A percentile compares a stretch with the other conserved stretches of the same genome.
Conservation (phyloP, 352 stramenopile genomes). For the Pythium coloratum region DNA sequence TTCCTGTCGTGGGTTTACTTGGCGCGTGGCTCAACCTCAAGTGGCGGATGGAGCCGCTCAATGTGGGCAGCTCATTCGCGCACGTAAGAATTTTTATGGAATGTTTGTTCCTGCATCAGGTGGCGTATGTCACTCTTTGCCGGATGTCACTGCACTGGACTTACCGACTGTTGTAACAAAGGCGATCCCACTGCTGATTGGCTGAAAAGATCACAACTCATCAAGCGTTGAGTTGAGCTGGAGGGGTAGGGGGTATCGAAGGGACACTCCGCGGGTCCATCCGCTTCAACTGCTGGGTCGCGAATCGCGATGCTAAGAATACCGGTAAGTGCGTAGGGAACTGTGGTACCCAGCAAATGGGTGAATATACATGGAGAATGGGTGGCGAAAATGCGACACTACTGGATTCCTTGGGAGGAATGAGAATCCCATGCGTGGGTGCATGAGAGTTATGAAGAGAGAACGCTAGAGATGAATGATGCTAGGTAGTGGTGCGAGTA, state of each 20-base stretch:
- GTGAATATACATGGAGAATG: not conserved
- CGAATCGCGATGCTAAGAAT: not conserved
- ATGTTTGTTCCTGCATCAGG: not conserved
- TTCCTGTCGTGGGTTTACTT: not conserved
- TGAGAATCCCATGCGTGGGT: not conserved
- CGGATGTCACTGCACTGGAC: slow-evolving; percentile 22
- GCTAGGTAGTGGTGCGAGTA: not conserved
- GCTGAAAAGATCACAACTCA: not conserved
- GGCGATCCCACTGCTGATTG: not conserved
- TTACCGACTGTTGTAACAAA: not conserved
- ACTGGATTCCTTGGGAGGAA: not conserved
- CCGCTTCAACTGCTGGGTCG: slow-evolving; percentile 9
- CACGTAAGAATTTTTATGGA: not conserved
- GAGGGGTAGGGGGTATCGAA: slow-evolving; percentile 13
- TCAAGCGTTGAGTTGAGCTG: not conserved
- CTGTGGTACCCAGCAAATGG: not conserved
- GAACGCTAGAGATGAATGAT: not conserved
- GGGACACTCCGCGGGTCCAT: slow-evolving; percentile 12
- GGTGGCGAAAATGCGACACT: not conserved
- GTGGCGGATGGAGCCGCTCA: not conserved
- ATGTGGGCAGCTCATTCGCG: not conserved
- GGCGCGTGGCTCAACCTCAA: not conserved
- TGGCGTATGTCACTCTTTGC: slow-evolving; percentile 21
- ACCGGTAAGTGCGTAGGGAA: not conserved
- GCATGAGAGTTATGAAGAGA: no score